Evolutionary conservation across 2,329 filamentous ascomycete genomes (phyloP), one percentile per base, ranked within the genome.

Genomic region (Plenodomus biglobosus): DNA sequence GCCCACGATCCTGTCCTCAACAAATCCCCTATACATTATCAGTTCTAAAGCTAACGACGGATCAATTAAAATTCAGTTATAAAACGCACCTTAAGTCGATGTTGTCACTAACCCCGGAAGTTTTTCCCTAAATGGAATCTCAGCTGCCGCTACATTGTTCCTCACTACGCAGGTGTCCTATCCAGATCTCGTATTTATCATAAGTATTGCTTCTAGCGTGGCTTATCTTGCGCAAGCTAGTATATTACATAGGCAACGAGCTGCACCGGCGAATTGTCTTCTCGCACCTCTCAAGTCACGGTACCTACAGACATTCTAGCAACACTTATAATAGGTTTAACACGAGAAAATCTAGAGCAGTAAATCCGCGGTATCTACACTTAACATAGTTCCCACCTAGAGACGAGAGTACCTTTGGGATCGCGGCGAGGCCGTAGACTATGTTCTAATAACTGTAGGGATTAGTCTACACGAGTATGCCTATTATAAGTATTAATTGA

Each of bases 351-450:
- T 70, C n/a, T 71, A 67, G 68, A 69, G 56, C 35, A 68, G 67
- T 42, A 64, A 60, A 17, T 65, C 64, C 1, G 58, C 66, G 1
- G 42, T 69, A 11, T 59, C 64, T 1, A 66, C 61, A 1, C 61
- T 70, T 10, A 63, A 71, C 13, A 70, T 71, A 67, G 53, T 67
- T 7, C 53, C 63, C 0, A 55, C 62, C 1, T 71, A 61, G 59
- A 66, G 71, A 62, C 59, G 66, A 18, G 65, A 71, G 50, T 71
- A 68, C 46, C 71, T 69, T 43, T 71, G 69, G 69, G 69, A 71
- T 43, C 59, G 69, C 13, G 56, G 45, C 2, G 63, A 66, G 37
- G 64, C 62, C 1, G 59, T 69, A 2, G 64, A 69, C 22, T 68
- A 51, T 44, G 67, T 56, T 3, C 38, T 71, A 39, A 48, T 49